Base-by-base conservation (phyloP, 768 basidiomycete genomes). In the Naganishia randhawae region DNA sequence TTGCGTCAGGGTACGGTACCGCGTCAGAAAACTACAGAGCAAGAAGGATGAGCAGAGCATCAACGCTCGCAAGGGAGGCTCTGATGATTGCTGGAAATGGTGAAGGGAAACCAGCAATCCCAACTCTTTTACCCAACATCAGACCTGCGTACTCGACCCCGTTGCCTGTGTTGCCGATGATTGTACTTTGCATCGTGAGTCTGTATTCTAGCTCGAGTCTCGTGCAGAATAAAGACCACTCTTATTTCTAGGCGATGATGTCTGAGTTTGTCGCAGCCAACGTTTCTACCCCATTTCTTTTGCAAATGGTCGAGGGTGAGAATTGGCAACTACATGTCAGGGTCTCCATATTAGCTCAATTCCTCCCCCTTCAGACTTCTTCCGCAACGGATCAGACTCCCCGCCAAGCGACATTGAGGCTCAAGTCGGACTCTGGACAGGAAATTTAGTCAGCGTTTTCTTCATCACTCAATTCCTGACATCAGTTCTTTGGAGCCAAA, bases 391-490 rank as follows among this genome's bases (percentile, higher is more conserved):
- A 66, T 48, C 10, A 48, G 68, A 53, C 57, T 89, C 89, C 75
- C 85, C 85, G 54, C 86, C 85, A 72, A 85, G 87, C 68, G 82
- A 84, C 25, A 88, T 88, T 53, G 92, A 94, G 73, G 86, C 92
- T 1, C 87, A 89, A 61, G 89, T 92, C 32, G 93, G 92, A 29
- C 84, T 89, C 77, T 96, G 94, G 81, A 87, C 88, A 74, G 92
- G 92, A 45, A 92, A 88, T 77, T 91, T 92, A 22, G 94, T 97
- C 75, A 97, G 93, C 37, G 89, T 91, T 82, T 95, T 98, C 81
- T 98, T 97, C 83, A 82, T 96, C 73, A 92, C 94, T 1, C 96
- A 99, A 75, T 98, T 98, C 81, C 81, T 95, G 33, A 98, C 95
- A 0, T 93, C 92, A 32, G 81, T 99, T 35, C 83, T 97, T 65